phyloP scores from a whole-genome alignment of 495 filamentous ascomycete species.

The Annulohypoxylon moriforme region DNA sequence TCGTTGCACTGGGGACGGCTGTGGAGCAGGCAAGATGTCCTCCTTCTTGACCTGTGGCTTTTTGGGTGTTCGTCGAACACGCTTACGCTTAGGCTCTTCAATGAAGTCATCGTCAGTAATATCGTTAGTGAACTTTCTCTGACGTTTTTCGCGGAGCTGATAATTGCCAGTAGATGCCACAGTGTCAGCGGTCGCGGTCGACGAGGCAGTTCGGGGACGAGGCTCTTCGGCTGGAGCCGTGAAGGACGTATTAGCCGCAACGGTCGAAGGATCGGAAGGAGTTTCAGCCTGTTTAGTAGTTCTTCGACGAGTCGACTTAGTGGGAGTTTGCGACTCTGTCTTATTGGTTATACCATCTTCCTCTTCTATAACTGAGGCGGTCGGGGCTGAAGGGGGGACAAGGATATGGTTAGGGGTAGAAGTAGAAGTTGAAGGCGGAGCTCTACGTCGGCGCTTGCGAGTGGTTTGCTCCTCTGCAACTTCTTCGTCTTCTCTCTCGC shows the following conservation, averaged over 20 bases:
- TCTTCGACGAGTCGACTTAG: constrained; percentile 29
- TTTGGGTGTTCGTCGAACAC: constrained; percentile 41
- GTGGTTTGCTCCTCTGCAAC: constrained; percentile 17
- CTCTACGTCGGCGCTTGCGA: constrained; percentile 34
- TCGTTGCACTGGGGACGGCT: constrained; percentile 17
- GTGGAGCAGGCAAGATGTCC: constrained; percentile 12
- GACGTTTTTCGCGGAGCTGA: constrained; percentile 47
- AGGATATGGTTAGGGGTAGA: neutral
- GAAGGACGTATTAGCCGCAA: constrained; percentile 13
- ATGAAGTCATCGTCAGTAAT: constrained; percentile 36
- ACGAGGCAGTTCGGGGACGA: constrained; percentile 46
- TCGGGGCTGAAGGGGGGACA: neutral
- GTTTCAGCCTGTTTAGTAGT: constrained; percentile 32
- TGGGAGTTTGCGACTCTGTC: constrained; percentile 5
- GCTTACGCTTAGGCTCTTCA: constrained; percentile 45
- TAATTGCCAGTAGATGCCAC: constrained; percentile 45
- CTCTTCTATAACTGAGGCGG: constrained; percentile 5
- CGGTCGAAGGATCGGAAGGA: constrained; percentile 29
- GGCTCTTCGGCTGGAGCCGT: constrained; percentile 35
- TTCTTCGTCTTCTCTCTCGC: constrained; percentile 26
- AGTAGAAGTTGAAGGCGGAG: neutral
- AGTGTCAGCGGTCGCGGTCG: constrained; percentile 45
- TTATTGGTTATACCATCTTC: constrained; percentile 9
- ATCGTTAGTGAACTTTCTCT: constrained; percentile 46
- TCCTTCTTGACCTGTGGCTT: constrained; percentile 24